Percentiles rank a stretch among this genome's conserved stretches.
phyloP scores from a whole-genome alignment of 1,139 yeast genomes.

The Taphrina deformans region DNA sequence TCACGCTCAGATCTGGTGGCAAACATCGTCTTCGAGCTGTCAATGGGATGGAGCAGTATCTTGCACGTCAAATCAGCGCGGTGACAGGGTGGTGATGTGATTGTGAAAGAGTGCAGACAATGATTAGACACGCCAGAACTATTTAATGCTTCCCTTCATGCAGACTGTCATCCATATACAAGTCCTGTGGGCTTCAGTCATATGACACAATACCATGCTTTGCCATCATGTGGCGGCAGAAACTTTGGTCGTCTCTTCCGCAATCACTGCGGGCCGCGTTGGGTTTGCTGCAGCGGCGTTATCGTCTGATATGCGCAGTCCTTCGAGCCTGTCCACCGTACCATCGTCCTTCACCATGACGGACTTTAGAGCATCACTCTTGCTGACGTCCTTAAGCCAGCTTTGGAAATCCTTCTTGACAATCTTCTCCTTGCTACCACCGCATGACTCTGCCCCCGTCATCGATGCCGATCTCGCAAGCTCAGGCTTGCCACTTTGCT shows the following conservation, averaged over 20 bases:
- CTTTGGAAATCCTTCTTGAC: constrained; percentile 16
- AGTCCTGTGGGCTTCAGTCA: too few species aligned
- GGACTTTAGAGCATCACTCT: background rate
- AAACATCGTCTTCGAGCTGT: too few species aligned
- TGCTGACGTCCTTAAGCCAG: constrained; percentile 22
- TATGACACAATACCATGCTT: too few species aligned
- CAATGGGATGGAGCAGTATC: too few species aligned
- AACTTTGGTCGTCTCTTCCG: background rate
- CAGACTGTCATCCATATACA: too few species aligned
- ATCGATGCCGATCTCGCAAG: background rate
- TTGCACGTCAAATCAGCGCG: too few species aligned
- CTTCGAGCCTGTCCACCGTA: background rate
- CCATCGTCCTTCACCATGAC: constrained; percentile 24
- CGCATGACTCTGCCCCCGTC: background rate
- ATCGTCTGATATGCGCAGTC: background rate
- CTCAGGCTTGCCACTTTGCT: background rate
- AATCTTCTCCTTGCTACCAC: background rate
- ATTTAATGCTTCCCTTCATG: too few species aligned
- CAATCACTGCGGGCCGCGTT: background rate
- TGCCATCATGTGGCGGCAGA: too few species aligned
- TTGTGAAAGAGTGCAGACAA: too few species aligned
- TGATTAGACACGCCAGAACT: too few species aligned
- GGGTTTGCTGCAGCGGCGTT: background rate
- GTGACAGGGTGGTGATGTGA: too few species aligned
- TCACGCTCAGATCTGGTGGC: too few species aligned